A percentile compares a stretch with the other conserved stretches of the same genome.
Evolutionary conservation across 345 rosid genomes (phyloP).

Genomic region (Syzygium grande): DNA sequence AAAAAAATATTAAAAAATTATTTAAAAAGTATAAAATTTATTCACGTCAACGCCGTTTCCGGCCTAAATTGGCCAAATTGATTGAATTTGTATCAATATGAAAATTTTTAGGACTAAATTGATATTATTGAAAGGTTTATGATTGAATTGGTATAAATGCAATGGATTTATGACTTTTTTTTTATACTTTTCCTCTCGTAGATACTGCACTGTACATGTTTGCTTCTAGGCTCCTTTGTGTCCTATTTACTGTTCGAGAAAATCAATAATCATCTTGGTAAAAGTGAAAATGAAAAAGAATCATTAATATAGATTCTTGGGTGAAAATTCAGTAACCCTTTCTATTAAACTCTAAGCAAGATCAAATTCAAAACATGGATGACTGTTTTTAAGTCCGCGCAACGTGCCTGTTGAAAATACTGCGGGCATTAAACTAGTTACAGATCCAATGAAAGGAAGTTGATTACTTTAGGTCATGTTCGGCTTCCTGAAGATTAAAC

Average conservation of each 20-base stretch:
- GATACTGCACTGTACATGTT: not conserved
- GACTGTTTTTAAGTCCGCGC: not conserved
- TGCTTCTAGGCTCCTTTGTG: not conserved
- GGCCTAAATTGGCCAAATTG: too few relatives aligned
- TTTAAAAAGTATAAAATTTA: too few relatives aligned
- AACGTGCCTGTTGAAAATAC: not conserved
- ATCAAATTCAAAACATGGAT: not conserved
- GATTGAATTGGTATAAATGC: too few relatives aligned
- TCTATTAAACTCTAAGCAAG: not conserved
- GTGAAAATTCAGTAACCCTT: too few relatives aligned
- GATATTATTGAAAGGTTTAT: too few relatives aligned
- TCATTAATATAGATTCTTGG: too few relatives aligned
- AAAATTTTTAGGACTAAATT: too few relatives aligned
- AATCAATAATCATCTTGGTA: not conserved
- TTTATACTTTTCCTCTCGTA: not conserved
- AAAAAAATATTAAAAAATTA: too few relatives aligned
- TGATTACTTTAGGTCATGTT: not conserved
- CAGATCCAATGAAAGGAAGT: not conserved
- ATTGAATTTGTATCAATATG: too few relatives aligned
- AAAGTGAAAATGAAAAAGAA: not conserved
- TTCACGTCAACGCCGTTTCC: too few relatives aligned
- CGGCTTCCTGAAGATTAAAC: too few relatives aligned
- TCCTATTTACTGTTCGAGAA: not conserved
- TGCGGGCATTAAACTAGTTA: not conserved
- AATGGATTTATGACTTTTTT: too few relatives aligned